A percentile compares a stretch with the other conserved stretches of the same genome.
phyloP scores from a whole-genome alignment of 2,329 filamentous ascomycete genomes.

The Fusarium nygamai region DNA sequence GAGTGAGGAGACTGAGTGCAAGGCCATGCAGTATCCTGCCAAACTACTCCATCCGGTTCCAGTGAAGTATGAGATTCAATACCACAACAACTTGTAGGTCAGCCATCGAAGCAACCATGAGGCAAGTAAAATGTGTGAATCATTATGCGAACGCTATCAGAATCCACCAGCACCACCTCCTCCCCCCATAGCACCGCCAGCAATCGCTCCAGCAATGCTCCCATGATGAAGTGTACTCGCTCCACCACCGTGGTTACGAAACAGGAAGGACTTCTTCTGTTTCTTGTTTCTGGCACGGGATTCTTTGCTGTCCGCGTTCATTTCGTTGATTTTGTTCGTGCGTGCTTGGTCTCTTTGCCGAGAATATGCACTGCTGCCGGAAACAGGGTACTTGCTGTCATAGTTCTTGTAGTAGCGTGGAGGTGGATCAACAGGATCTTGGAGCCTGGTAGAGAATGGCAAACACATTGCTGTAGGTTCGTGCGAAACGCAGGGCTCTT shows the following conservation, averaged over 20 bases:
- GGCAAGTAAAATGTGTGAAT: too few species aligned
- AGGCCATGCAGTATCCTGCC: too few species aligned
- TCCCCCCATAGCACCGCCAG: neutral
- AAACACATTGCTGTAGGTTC: neutral
- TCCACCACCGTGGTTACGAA: too few species aligned
- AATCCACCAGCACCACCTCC: neutral
- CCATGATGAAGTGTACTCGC: neutral
- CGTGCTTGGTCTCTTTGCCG: neutral
- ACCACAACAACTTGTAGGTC: too few species aligned
- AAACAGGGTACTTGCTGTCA: neutral
- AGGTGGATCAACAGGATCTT: neutral
- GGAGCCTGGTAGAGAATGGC: neutral
- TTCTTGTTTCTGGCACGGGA: neutral
- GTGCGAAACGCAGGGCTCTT: too few species aligned
- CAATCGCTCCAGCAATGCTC: neutral
- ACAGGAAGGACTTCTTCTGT: neutral
- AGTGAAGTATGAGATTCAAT: neutral
- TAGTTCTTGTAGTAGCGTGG: neutral
- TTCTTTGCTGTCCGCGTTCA: neutral
- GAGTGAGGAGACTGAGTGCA: too few species aligned
- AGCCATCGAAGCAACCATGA: neutral
- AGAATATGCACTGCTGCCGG: neutral
- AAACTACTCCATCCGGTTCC: neutral
- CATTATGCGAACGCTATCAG: neutral
- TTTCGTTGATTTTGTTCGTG: neutral